These are phyloP conservation scores for Spathaspora arborariae DNA, from an alignment of 805 yeast genomes.

Conservation along the genomic window DNA sequence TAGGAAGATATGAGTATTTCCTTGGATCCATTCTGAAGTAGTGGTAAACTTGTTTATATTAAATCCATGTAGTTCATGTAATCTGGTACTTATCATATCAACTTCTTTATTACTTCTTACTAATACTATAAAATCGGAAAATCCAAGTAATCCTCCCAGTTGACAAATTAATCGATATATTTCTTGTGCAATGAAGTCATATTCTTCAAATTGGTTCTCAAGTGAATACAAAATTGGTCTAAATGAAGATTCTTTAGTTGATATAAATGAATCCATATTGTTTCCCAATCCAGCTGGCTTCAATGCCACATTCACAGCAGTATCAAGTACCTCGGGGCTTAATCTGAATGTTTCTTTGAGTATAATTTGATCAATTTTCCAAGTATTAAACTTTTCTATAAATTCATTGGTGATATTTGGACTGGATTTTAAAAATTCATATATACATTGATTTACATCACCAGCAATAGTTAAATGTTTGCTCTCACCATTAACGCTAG, in stretches of 20 bases:
- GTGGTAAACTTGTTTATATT: slow-evolving; percentile 41
- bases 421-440: slow-evolving; percentile 58
- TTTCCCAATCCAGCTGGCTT: slow-evolving; percentile 6
- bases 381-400: slow-evolving; percentile 10
- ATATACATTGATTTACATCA: slow-evolving; percentile 68
- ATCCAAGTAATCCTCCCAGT: slow-evolving; percentile 40
- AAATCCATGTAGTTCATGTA: slow-evolving; percentile 38
- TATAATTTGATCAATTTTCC: slow-evolving; percentile 22
- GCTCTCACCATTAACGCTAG: slow-evolving; percentile 8
- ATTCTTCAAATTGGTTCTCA: slow-evolving; percentile 30
- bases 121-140: slow-evolving; percentile 50
- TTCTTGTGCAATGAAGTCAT: slow-evolving; percentile 42
- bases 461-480: slow-evolving; percentile 67
- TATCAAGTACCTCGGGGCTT: slow-evolving; percentile 51
- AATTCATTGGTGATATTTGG: slow-evolving; percentile 22
- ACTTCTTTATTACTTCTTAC: slow-evolving; percentile 51
- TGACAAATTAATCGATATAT: slow-evolving; percentile 36
- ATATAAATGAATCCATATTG: slow-evolving; percentile 6
- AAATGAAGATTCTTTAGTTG: slow-evolving; percentile 16
- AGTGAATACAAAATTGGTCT: slow-evolving; percentile 19
- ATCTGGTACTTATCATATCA: slow-evolving; percentile 30
- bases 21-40: slow-evolving; percentile 50
- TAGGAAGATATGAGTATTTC: slow-evolving; percentile 41
- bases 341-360: slow-evolving; percentile 57
- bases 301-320: slow-evolving; percentile 31